Evolutionary conservation across 2,329 filamentous ascomycete genomes (phyloP), one percentile per base, ranked within the genome.

Genomic region (Diplocarpon rosae): DNA sequence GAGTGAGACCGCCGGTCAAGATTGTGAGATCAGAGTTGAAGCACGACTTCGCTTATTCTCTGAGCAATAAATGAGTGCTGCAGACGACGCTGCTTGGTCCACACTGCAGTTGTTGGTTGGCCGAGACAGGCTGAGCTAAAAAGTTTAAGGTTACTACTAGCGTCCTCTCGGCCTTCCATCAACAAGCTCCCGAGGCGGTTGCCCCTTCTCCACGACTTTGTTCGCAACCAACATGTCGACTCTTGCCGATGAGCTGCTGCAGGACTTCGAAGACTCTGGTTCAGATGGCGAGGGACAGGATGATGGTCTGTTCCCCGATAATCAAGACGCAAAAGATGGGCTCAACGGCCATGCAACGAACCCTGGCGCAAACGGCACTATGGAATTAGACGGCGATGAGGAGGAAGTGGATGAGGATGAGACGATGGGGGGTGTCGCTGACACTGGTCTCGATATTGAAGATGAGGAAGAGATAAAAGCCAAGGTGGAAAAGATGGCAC

Each of bases 231-330:
- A 55, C 27, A 93, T 95, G 88, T 87, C 90, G 63, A 93, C 87
- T 36, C 75, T 93, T 52, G 90, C 86, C 51, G 89, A 96, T 59
- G 90, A 96, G 63, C 76, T 98, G 10, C 73, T 96, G 56, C 85
- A 92, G 59, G 87, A 94, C 62, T 92, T 94, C 52, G 87, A 88
- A 58, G 86, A 93, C 60, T 85, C 80, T 5, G 87, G 80, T 41
- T 86, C 86, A 42, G 85, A 92, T 56, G 77, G 74, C 31, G 76
- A 78, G 30, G 70, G 76, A 28, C 69, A 75, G 46, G 68, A 73
- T 41, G 68, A 70, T 49, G 62, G 59, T 28, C 59, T 66, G 24
- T 66, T 71, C 52, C 56, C 62, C 30, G 56, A 65, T 47, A 64
- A 70, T 33, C 65, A 67, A 41, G 63, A 67, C 27, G 60, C 66